These are phyloP conservation scores for Athelia psychrophila DNA, from an alignment of 1,284 basidiomycete species.

Conservation along the genomic window DNA sequence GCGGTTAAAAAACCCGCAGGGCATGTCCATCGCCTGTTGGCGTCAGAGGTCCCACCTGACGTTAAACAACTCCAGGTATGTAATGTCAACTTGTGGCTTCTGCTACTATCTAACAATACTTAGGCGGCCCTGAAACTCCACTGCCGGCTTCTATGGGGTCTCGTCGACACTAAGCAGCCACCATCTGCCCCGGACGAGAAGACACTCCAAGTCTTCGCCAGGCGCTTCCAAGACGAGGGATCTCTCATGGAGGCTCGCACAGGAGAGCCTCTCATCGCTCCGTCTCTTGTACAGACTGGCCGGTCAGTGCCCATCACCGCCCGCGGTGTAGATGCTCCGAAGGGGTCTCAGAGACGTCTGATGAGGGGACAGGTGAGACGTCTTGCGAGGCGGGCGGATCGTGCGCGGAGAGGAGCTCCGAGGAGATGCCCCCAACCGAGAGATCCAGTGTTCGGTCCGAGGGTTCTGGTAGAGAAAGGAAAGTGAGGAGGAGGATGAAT, in stretches of 20 bases:
- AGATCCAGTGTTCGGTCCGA: too few species aligned
- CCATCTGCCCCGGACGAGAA: background rate
- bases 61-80: background rate
- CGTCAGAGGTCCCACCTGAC: background rate
- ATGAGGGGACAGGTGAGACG: too few species aligned
- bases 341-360: too few species aligned
- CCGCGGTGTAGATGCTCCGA: too few species aligned
- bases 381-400: too few species aligned
- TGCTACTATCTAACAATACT: background rate
- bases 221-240: background rate
- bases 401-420: too few species aligned
- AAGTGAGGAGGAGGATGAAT: too few species aligned
- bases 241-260: background rate
- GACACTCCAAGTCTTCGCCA: background rate
- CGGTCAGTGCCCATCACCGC: background rate
- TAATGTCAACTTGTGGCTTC: background rate
- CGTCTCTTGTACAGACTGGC: background rate
- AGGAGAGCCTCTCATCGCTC: background rate
- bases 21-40: background rate
- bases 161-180: background rate
- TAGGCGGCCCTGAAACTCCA: background rate
- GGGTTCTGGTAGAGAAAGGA: too few species aligned
- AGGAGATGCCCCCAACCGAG: too few species aligned
- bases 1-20: background rate
- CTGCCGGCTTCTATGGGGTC: background rate